Conservation (phyloP, 805 yeast genomes). For the Ogataea degrootiae region DNA sequence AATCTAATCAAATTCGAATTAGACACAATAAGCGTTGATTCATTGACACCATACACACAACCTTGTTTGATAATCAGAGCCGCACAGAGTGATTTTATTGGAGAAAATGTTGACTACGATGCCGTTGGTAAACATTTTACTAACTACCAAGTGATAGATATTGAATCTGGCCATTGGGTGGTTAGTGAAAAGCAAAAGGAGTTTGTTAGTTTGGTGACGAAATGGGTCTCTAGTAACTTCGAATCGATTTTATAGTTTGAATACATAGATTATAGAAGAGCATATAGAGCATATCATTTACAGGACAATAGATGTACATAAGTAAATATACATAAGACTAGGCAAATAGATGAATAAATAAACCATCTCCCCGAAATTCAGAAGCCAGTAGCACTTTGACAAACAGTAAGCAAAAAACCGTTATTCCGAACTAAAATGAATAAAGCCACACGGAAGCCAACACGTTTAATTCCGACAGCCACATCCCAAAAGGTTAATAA, state of each 20-base stretch:
- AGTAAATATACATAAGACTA: too few relatives aligned
- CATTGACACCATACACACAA: conserved; percentile 47
- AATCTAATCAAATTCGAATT: conserved; percentile 54
- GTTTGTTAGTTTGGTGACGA: conserved; percentile 55
- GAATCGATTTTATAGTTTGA: neutral
- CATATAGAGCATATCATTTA: too few relatives aligned
- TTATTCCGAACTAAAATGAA: too few relatives aligned
- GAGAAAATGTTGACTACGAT: conserved; percentile 13
- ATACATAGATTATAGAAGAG: neutral
- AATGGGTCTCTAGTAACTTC: conserved; percentile 32
- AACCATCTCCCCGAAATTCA: too few relatives aligned
- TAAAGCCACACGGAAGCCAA: conserved; percentile 5
- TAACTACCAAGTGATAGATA: conserved; percentile 56
- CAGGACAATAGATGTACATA: too few relatives aligned
- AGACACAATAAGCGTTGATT: conserved; percentile 9
- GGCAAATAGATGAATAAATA: too few relatives aligned
- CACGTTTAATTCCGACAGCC: conserved; percentile 9
- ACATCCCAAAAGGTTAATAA: conserved; percentile 14
- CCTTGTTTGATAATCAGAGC: conserved; percentile 81
- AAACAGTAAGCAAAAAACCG: too few relatives aligned
- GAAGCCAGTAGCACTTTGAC: too few relatives aligned
- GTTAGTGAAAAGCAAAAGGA: conserved; percentile 77
- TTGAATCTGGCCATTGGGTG: conserved; percentile 89
- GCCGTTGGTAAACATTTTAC: conserved; percentile 45
- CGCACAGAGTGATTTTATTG: conserved; percentile 44